Conservation (phyloP, 495 filamentous ascomycete genomes). For the Aspergillus bridgeri region DNA sequence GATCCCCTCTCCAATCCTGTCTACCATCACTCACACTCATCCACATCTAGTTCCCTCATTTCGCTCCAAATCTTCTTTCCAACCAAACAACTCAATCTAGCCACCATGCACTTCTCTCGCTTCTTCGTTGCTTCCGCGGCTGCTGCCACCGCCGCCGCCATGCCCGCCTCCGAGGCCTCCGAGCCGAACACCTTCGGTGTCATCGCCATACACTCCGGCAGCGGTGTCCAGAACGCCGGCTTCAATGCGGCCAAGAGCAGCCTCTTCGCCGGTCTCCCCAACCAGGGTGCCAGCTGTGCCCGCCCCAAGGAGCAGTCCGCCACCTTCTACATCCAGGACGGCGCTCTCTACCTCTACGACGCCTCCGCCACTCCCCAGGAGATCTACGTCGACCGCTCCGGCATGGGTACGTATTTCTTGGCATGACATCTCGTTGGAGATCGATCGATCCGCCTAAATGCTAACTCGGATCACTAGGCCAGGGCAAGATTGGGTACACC, state of each 20-base stretch:
- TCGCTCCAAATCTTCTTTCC: not conserved
- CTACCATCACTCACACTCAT: not conserved
- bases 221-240: conserved; percentile 38
- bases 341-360: conserved; percentile 45
- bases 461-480: conserved; percentile 31
- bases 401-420: conserved; percentile 40
- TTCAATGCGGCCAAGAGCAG: conserved; percentile 41
- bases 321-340: conserved; percentile 48
- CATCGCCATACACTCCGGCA: conserved; percentile 46
- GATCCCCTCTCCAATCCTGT: not conserved
- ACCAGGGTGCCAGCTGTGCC: conserved; percentile 44
- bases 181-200: conserved; percentile 36
- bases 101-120: conserved; percentile 29
- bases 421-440: not conserved
- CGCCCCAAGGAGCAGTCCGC: conserved; percentile 33
- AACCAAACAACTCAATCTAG: not conserved
- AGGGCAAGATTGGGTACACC: conserved; percentile 50
- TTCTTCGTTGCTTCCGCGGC: conserved; percentile 22
- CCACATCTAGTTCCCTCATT: not conserved
- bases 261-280: conserved; percentile 40
- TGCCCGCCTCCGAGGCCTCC: conserved; percentile 18
- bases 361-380: conserved; percentile 38
- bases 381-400: conserved; percentile 50
- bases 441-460: not conserved
- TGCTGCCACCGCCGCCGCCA: conserved; percentile 24